Evolutionary conservation across 1,284 basidiomycete species (phyloP).

Genomic region (Pascua guehoae): DNA sequence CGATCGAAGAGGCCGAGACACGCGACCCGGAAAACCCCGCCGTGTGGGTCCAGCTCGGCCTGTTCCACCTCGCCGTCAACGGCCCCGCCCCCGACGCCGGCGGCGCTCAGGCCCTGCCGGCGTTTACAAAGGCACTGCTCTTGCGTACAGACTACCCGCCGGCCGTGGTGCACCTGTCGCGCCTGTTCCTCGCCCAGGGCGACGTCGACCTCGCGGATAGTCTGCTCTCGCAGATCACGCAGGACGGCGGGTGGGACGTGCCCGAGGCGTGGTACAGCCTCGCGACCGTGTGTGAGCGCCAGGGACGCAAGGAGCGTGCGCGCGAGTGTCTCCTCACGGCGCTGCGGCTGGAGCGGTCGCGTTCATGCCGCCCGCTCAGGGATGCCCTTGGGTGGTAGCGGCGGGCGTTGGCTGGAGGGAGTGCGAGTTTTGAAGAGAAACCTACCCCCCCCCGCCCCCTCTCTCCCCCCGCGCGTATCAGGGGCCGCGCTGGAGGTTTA

Average conservation of each 20-base stretch:
- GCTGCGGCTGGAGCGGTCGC: constrained; percentile 64
- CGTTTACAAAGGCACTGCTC: constrained; percentile 78
- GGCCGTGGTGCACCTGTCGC: constrained; percentile 70
- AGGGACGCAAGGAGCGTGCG: constrained; percentile 65
- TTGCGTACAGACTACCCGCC: constrained; percentile 70
- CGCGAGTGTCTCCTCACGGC: constrained; percentile 72
- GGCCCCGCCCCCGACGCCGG: constrained; percentile 51
- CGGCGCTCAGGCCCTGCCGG: constrained; percentile 54
- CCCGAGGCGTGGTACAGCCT: constrained; percentile 90
- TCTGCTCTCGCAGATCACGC: constrained; percentile 54
- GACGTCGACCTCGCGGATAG: constrained; percentile 64
- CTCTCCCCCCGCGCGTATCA: too few species aligned
- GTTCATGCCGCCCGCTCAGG: constrained; percentile 35
- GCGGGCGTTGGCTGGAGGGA: neutral
- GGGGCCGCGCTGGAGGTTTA: too few species aligned
- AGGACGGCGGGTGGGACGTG: constrained; percentile 70
- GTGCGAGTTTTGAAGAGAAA: too few species aligned
- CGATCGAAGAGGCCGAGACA: constrained; percentile 93
- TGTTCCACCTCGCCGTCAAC: constrained; percentile 58
- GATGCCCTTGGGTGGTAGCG: constrained; percentile 36
- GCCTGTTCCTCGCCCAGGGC: constrained; percentile 60
- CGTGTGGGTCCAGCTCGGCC: constrained; percentile 90
- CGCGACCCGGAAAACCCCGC: constrained; percentile 78
- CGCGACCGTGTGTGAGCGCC: constrained; percentile 69
- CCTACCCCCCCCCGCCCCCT: too few species aligned